Evolutionary conservation across 2,329 filamentous ascomycete species (phyloP), one percentile per base, ranked within the genome.

Genomic region (Chrysoporthe cubensis): DNA sequence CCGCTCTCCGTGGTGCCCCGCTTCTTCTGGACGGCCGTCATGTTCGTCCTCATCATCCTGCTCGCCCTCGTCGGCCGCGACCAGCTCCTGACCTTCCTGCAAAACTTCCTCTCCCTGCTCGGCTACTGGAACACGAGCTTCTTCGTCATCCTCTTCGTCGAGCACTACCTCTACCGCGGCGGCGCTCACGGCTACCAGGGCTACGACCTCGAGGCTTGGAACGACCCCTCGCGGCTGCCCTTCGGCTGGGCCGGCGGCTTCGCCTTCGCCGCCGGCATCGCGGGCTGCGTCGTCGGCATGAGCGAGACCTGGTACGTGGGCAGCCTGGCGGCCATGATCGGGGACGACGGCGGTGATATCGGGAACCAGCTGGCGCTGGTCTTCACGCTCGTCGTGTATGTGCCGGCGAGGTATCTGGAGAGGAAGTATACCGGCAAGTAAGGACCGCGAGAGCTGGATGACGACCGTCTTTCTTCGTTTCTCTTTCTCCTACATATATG

Each of bases 211-310:
- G 82, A 84, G 26, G 80, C 74, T 7, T 86, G 83, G 82, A 81
- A 85, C 68, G 78, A 78, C 54, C 81, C 82, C 0, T 68, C 70
- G 4, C 74, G 75, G 34, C 72, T 85, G 71, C 83, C 83, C 0
- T 52, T 81, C 16, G 84, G 83, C 7, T 73, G 80, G 48, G 83
- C 76, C 2, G 83, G 80, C 2, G 72, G 79, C 0, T 67, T 76
- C 4, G 81, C 83, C 0, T 86, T 85, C 70, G 73, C 79, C 0
- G 74, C 80, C 1, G 83, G 83, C 1, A 75, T 82, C 8, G 80
- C 77, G 8, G 83, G 80, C 26, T 87, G 84, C 78, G 78, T 86
- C 32, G 78, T 88, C 73, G 87, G 86, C 1, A 89, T 89, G 86
- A 81, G 80, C 59, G 82, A 87, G 76, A 87, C 84, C 0, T 87